phyloP scores from a whole-genome alignment of 805 yeast genomes.

The Metschnikowia rubicola region DNA sequence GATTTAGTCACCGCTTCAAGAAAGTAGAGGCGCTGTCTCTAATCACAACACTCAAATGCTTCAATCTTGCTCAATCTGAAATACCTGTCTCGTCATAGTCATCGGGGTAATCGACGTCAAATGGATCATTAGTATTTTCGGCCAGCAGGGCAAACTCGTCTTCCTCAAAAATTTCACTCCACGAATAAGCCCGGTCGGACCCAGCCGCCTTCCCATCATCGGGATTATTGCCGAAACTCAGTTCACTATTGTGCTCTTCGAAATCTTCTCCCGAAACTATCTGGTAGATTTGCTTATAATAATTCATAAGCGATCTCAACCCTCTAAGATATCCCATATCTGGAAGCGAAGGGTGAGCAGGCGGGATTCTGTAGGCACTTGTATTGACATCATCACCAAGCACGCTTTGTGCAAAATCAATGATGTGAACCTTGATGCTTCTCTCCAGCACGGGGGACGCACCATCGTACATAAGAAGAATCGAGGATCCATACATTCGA shows the following conservation, averaged over 20 bases:
- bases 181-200: slow-evolving; percentile 3
- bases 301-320: slow-evolving; percentile 62
- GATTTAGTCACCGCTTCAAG: neutral
- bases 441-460: slow-evolving; percentile 17
- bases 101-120: slow-evolving; percentile 9
- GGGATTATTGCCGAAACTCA: neutral
- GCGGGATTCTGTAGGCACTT: slow-evolving; percentile 56
- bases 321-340: slow-evolving; percentile 90
- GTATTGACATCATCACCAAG: slow-evolving; percentile 46
- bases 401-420: slow-evolving; percentile 94
- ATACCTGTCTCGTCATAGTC: slow-evolving; percentile 14
- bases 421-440: slow-evolving; percentile 57
- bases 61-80: slow-evolving; percentile 9
- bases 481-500: slow-evolving; percentile 86
- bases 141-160: slow-evolving; percentile 4
- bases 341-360: slow-evolving; percentile 55
- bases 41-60: neutral
- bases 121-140: slow-evolving; percentile 11
- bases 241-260: slow-evolving; percentile 12
- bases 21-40: neutral
- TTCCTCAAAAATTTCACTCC: slow-evolving; percentile 14
- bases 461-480: slow-evolving; percentile 88
- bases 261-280: slow-evolving; percentile 41
- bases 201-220: neutral
- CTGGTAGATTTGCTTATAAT: slow-evolving; percentile 59